Base-by-base conservation (phyloP, 148 eudicot genomes). In the Pharnaceum exiguum region DNA sequence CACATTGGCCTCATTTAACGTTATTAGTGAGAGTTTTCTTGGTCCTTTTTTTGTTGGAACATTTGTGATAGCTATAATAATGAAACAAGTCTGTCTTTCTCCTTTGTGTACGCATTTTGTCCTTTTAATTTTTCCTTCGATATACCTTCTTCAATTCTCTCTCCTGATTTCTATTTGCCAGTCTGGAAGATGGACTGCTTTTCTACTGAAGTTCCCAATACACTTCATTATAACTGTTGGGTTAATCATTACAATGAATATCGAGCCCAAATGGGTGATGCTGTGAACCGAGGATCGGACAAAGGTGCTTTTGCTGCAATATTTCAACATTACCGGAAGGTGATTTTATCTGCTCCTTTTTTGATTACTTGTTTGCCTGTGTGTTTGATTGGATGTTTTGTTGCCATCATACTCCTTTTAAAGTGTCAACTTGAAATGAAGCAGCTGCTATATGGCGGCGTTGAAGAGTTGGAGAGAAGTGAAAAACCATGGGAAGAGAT, bases 321-420 rank as follows among this genome's bases (percentile, higher is more conserved):
- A 17, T 73, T 43, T 37, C 71, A 73, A 51, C 73, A 63, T 36
- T 86, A 83, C 56, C 82, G 75, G 59, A 61, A 71, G 94, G 96
- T 89, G 40, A 50, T 31, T 3, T 19, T n/a, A n/a, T n/a, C n/a
- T n/a, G n/a, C n/a, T n/a, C n/a, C n/a, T n/a, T n/a, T n/a, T n/a
- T n/a, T n/a, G n/a, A n/a, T n/a, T n/a, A n/a, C n/a, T n/a, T n/a
- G n/a, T n/a, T n/a, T n/a, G n/a, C n/a, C n/a, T n/a, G n/a, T n/a
- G n/a, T n/a, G n/a, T n/a, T n/a, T n/a, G n/a, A n/a, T n/a, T n/a
- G n/a, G n/a, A n/a, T n/a, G n/a, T n/a, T n/a, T n/a, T n/a, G n/a
- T n/a, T n/a, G n/a, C n/a, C n/a, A n/a, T n/a, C n/a, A n/a, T n/a
- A n/a, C n/a, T n/a, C n/a, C n/a, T n/a, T n/a, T n/a, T n/a, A n/a